phyloP scores from a whole-genome alignment of 208 protist genomes.

The Crithidia fasciculata region DNA sequence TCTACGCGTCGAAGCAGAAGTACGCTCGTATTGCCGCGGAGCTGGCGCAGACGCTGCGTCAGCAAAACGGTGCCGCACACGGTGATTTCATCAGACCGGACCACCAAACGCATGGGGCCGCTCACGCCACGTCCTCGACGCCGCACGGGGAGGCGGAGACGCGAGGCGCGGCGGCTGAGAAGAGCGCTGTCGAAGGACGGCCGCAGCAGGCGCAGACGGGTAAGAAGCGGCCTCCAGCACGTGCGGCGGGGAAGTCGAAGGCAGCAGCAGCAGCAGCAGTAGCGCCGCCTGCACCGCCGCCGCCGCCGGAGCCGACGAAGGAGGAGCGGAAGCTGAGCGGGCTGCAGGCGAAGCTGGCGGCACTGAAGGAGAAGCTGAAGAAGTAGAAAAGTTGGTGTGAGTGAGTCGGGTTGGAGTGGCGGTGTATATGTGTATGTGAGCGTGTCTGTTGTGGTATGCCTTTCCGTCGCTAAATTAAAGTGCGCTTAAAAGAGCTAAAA shows the following conservation, averaged over 20 bases:
- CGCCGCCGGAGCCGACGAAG: conserved; percentile 64
- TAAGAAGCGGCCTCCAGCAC: conserved; percentile 11
- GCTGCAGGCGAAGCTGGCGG: conserved; percentile 81
- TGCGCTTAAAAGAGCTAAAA: not conserved
- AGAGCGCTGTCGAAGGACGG: not conserved
- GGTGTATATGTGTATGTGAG: not conserved
- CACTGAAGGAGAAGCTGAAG: conserved; percentile 83
- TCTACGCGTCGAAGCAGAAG: conserved; percentile 60
- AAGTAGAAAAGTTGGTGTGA: conserved; percentile 24
- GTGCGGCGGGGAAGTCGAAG: conserved; percentile 16
- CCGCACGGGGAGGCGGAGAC: not conserved
- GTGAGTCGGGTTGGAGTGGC: too few species aligned
- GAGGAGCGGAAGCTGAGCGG: conserved; percentile 84
- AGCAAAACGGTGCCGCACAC: conserved; percentile 23
- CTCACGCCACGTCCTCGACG: not conserved
- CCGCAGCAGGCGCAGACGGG: not conserved
- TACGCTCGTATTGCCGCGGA: conserved; percentile 69
- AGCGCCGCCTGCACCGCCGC: conserved; percentile 29
- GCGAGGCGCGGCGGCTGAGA: not conserved
- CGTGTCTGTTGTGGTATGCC: not conserved
- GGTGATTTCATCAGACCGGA: not conserved
- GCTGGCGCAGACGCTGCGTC: conserved; percentile 58
- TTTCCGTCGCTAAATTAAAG: too few species aligned
- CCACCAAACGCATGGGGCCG: not conserved
- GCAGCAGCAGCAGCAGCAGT: conserved; percentile 7